Base-by-base conservation (phyloP, 805 yeast genomes). In the Cyberlindnera maritima region DNA sequence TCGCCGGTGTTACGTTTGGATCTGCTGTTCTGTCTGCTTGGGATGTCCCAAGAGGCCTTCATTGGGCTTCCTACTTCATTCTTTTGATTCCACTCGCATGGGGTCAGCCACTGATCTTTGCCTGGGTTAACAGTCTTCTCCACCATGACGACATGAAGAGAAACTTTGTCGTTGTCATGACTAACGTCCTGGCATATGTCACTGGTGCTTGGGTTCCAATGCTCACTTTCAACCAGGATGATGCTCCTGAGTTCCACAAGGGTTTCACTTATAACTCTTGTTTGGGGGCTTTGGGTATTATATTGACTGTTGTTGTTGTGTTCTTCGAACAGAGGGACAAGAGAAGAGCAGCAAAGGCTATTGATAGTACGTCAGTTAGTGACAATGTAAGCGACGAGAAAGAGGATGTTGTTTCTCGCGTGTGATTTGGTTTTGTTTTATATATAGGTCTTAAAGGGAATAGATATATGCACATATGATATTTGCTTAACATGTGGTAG, bases 51-150 rank as follows among this genome's bases (percentile, higher is more conserved):
- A 60, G 53, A 12, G 76, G 75, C 1, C 68, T 72, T 32, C 79
- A 77, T 48, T 78, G 81, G 78, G 61, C 73, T 11, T 64, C 72
- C 13, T 80, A 76, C 58, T 76, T 70, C 52, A 51, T 77, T 40
- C 60, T 72, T 3, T 78, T 79, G 3, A 58, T 74, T n/a, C 80
- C 81, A 10, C 64, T 74, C 0, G 57, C 75, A 3, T 72, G 72
- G 73, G 83, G 81, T 1, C 83, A 76, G 62, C 82, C 83, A 2
- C 69, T 75, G 53, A 75, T 78, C 12, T 79, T 72, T 49, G 66
- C 80, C 3, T 80, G 84, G 85, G 71, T 78, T 33, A 79, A 79
- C 56, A 64, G 78, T 32, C 55, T 72, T 21, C 56, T 79, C 18
- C 65, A 67, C 23, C 47, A 55, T 41, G 64, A 65, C 43, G 67